Conservation (phyloP, 768 basidiomycete species). For the Hypholoma sublateritium region DNA sequence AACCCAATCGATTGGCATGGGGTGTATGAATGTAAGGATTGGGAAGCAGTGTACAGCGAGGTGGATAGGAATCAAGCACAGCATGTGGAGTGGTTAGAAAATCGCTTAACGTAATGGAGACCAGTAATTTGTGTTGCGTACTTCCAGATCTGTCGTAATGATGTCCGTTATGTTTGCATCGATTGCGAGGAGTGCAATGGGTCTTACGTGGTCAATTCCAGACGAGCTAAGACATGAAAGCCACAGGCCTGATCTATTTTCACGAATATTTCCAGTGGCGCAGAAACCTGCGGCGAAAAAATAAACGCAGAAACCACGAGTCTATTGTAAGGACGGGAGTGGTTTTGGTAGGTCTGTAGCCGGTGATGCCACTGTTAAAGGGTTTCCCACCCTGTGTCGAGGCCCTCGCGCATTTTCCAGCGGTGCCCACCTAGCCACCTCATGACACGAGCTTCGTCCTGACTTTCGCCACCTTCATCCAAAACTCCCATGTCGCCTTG, state of each 20-base stretch:
- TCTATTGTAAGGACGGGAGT: too few species aligned
- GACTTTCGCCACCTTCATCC: constrained; percentile 45
- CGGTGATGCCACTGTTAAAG: constrained; percentile 7
- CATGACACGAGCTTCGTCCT: constrained; percentile 47
- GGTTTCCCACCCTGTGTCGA: constrained; percentile 42
- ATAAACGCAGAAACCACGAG: too few species aligned
- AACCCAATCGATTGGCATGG: constrained; percentile 29
- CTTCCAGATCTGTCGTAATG: too few species aligned
- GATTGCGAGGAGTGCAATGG: too few species aligned
- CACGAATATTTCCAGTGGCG: too few species aligned
- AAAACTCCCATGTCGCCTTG: constrained; percentile 71
- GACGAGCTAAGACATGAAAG: too few species aligned
- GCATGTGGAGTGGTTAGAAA: constrained; percentile 18
- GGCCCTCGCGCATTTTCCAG: constrained; percentile 70
- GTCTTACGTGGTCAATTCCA: too few species aligned
- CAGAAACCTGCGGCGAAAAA: too few species aligned
- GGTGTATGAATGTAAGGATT: constrained; percentile 33
- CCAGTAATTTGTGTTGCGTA: too few species aligned
- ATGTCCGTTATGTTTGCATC: too few species aligned
- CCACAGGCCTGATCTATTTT: too few species aligned
- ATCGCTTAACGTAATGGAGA: neutral
- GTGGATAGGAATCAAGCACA: constrained; percentile 26
- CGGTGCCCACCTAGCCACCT: constrained; percentile 61
- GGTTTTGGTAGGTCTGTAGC: too few species aligned
- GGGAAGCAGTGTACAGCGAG: constrained; percentile 30